These are phyloP conservation scores for Lachnellula occidentalis DNA, from an alignment of 2,329 filamentous ascomycete genomes.

Conservation along the genomic window DNA sequence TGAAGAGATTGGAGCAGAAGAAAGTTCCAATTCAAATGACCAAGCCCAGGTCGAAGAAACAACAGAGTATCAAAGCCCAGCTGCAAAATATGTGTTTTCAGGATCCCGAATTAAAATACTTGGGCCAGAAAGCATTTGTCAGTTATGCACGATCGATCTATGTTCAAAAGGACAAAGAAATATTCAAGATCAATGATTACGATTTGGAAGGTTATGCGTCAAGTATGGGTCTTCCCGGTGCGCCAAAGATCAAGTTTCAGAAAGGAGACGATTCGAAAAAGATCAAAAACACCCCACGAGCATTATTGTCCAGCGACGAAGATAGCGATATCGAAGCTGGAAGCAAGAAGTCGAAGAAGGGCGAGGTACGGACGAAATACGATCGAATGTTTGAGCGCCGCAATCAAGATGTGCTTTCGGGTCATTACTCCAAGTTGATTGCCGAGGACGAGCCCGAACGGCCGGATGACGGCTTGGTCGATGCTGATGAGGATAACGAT, in stretches of 20 bases:
- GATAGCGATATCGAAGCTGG: constrained; percentile 51
- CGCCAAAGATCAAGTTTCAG: constrained; percentile 87
- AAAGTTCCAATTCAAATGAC: constrained; percentile 85
- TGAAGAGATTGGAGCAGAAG: constrained; percentile 77
- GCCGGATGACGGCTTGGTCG: constrained; percentile 40
- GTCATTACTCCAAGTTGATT: constrained; percentile 86
- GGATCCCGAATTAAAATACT: constrained; percentile 86
- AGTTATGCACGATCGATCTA: constrained; percentile 82
- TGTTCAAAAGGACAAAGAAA: constrained; percentile 84
- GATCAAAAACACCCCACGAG: constrained; percentile 78
- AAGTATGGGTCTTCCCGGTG: constrained; percentile 82
- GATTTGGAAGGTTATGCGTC: constrained; percentile 81
- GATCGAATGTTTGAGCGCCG: constrained; percentile 97
- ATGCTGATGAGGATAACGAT: constrained; percentile 67
- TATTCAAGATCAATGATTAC: constrained; percentile 79
- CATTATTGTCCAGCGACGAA: constrained; percentile 58
- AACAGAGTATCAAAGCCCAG: constrained; percentile 76
- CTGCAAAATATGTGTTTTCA: constrained; percentile 95
- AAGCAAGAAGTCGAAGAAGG: constrained; percentile 53
- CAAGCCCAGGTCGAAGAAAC: constrained; percentile 83
- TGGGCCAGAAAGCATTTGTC: constrained; percentile 93
- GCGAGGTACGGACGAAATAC: constrained; percentile 83
- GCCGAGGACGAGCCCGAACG: constrained; percentile 47
- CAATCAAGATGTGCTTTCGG: constrained; percentile 93
- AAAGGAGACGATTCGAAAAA: constrained; percentile 85